Evolutionary conservation across 805 yeast genomes (phyloP).

Genomic region (Schwanniomyces pseudopolymorphus): DNA sequence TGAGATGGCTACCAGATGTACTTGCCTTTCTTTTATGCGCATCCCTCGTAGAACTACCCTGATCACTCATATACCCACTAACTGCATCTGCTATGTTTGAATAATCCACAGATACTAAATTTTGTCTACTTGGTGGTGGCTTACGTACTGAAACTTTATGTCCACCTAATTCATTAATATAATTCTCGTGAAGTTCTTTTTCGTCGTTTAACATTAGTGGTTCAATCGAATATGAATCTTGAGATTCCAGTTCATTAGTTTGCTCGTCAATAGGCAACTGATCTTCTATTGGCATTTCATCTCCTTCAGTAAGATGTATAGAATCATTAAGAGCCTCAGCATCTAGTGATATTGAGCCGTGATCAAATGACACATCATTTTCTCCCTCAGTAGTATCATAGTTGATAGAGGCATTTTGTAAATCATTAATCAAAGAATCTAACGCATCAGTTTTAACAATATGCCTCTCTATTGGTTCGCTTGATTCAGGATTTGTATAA

Average conservation of each 20-base stretch:
- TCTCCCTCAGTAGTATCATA: slow-evolving; percentile 5
- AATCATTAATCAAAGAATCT: slow-evolving; percentile 38
- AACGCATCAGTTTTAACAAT: slow-evolving; percentile 26
- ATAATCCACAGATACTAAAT: slow-evolving; percentile 27
- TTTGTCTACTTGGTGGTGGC: slow-evolving; percentile 27
- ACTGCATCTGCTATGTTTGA: slow-evolving; percentile 32
- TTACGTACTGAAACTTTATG: slow-evolving; percentile 35
- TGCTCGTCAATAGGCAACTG: not conserved
- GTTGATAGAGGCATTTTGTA: slow-evolving; percentile 21
- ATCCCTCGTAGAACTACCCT: slow-evolving; percentile 5
- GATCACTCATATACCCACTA: slow-evolving; percentile 25
- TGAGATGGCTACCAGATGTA: not conserved
- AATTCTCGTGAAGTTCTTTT: slow-evolving; percentile 21
- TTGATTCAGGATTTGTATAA: not conserved
- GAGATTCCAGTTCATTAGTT: not conserved
- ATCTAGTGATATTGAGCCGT: not conserved
- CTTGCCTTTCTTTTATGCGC: not conserved
- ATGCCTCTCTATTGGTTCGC: not conserved
- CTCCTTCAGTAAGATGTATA: not conserved
- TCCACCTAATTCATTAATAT: slow-evolving; percentile 21
- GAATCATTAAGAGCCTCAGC: not conserved
- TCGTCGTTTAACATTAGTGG: slow-evolving; percentile 22
- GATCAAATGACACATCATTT: not conserved
- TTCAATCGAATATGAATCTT: slow-evolving; percentile 13
- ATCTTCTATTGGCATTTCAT: not conserved